A percentile compares a stretch with the other conserved stretches of the same genome.
These are phyloP conservation scores for Suaeda aralocaspica DNA, from an alignment of 148 eudicot genomes.

Conservation along the genomic window DNA sequence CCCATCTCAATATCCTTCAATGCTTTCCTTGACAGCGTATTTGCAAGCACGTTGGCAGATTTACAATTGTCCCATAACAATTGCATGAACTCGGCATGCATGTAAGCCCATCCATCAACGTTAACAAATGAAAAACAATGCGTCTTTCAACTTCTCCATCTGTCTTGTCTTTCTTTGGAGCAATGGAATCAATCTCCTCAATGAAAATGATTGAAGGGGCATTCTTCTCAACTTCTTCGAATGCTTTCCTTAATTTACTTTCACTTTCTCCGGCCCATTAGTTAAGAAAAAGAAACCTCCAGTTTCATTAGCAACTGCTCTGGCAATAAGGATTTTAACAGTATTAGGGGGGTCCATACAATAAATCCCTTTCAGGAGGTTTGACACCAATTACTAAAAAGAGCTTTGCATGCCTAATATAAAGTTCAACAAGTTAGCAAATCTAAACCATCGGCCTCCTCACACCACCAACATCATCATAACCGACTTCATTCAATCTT, in stretches of 20 bases:
- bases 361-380: slow-evolving; percentile 69
- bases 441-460: slow-evolving; percentile 81
- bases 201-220: slow-evolving; percentile 76
- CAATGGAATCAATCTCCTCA: slow-evolving; percentile 79
- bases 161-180: slow-evolving; percentile 76
- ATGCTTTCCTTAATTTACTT: slow-evolving; percentile 71
- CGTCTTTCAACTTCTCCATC: slow-evolving; percentile 81
- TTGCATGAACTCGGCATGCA: slow-evolving; percentile 68
- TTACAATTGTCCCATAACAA: slow-evolving; percentile 81
- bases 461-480: slow-evolving; percentile 80
- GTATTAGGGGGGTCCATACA: slow-evolving; percentile 83
- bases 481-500: slow-evolving; percentile 63
- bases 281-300: slow-evolving; percentile 72
- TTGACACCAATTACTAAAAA: slow-evolving; percentile 71
- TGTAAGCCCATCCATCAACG: slow-evolving; percentile 76
- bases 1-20: no score
- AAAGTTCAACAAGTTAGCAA: slow-evolving; percentile 66
- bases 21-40: no score
- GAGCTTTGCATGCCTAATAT: slow-evolving; percentile 63
- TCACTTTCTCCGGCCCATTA: slow-evolving; percentile 85
- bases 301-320: slow-evolving; percentile 78
- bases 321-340: slow-evolving; percentile 64
- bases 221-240: slow-evolving; percentile 73
- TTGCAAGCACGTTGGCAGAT: no score
- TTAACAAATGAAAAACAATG: slow-evolving; percentile 67